Percentiles rank a stretch among this genome's conserved stretches.
phyloP scores from a whole-genome alignment of 2,329 filamentous ascomycete species.

The Pochonia chlamydosporia region DNA sequence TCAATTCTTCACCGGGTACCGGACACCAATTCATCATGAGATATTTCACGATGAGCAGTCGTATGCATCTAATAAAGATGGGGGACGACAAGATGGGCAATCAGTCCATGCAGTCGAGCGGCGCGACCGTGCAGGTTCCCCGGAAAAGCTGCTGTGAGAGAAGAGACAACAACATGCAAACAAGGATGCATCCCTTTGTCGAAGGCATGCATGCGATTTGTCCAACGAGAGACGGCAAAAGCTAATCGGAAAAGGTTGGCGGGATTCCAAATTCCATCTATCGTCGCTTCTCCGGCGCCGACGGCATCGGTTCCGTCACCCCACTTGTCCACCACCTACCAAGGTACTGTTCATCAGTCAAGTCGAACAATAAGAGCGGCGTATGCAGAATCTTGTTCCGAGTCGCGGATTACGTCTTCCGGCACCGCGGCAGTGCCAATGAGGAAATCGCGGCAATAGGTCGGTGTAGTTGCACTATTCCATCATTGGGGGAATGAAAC shows the following conservation, averaged over 20 bases:
- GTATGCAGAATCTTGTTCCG: conserved; percentile 2
- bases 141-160: conserved; percentile 14
- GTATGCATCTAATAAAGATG: not conserved
- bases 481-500: not conserved
- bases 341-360: not conserved
- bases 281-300: not conserved
- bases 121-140: conserved; percentile 16
- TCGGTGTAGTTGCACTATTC: not conserved
- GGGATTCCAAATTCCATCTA: not conserved
- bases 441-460: not conserved
- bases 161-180: conserved; percentile 23
- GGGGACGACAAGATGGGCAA: not conserved
- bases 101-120: not conserved
- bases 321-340: not conserved
- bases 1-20: too few relatives aligned
- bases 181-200: not conserved
- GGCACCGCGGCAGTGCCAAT: not conserved
- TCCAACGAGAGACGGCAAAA: not conserved
- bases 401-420: not conserved
- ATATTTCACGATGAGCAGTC: not conserved
- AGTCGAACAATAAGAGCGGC: not conserved
- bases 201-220: not conserved
- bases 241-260: not conserved
- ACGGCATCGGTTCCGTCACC: conserved; percentile 2
- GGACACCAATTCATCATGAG: too few relatives aligned